Conservation (phyloP, 345 rosid genomes). For the Salix caprea region DNA sequence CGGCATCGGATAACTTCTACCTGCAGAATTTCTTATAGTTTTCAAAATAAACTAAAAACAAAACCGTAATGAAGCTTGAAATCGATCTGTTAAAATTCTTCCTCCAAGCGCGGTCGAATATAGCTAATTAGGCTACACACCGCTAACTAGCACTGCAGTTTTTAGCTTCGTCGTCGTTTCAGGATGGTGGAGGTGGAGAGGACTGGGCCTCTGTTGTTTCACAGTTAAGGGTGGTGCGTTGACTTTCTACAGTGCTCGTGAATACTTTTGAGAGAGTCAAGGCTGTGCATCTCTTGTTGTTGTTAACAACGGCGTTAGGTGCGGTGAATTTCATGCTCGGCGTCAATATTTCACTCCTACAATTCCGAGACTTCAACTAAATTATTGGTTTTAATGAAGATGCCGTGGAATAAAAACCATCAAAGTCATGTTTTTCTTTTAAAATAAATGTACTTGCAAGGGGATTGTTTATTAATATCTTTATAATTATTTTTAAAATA, state of each 20-base stretch:
- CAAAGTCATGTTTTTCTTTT: not conserved
- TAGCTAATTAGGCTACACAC: not conserved
- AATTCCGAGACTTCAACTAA: too few relatives aligned
- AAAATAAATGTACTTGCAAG: too few relatives aligned
- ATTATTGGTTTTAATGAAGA: too few relatives aligned
- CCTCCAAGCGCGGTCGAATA: not conserved
- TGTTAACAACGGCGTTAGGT: not conserved
- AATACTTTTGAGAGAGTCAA: not conserved
- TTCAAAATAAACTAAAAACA: not conserved
- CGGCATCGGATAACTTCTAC: not conserved
- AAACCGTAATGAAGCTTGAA: not conserved
- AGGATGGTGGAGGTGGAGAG: not conserved
- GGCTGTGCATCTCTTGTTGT: not conserved
- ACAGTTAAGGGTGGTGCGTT: not conserved
- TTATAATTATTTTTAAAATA: too few relatives aligned
- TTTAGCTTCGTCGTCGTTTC: not conserved
- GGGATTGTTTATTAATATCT: too few relatives aligned
- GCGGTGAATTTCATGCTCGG: not conserved
- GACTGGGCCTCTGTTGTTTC: not conserved
- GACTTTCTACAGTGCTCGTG: not conserved
- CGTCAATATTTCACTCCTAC: not conserved
- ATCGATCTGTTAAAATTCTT: not conserved
- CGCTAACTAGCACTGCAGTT: not conserved
- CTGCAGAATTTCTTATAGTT: not conserved
- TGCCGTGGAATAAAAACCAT: not conserved